phyloP scores from a whole-genome alignment of 2,329 filamentous ascomycete genomes.

The Ambrosiella beaveri region DNA sequence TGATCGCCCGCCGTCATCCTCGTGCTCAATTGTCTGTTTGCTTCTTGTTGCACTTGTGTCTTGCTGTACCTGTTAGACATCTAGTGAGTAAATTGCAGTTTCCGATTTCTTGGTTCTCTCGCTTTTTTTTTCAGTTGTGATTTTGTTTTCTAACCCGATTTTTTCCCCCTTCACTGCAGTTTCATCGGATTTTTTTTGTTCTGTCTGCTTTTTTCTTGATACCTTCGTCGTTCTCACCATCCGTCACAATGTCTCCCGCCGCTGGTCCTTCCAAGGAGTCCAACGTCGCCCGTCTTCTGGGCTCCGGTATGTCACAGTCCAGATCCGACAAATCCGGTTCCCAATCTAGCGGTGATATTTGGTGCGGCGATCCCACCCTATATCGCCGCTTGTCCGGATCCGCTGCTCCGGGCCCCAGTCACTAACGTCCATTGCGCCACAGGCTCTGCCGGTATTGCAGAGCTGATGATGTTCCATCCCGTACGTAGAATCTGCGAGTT shows the following conservation, averaged over 20 bases:
- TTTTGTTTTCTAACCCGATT: not conserved
- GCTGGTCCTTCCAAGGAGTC: slow-evolving; percentile 59
- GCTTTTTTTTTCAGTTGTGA: not conserved
- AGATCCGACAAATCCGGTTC: not conserved
- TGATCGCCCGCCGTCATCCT: slow-evolving; percentile 7
- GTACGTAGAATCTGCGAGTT: slow-evolving; percentile 28
- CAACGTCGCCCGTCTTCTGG: slow-evolving; percentile 68
- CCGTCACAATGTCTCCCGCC: slow-evolving; percentile 39
- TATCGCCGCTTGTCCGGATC: no score
- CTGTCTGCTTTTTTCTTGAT: slow-evolving; percentile 4
- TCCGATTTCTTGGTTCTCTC: not conserved
- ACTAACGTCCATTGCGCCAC: slow-evolving; percentile 5
- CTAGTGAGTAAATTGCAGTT: not conserved
- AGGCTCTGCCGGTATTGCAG: slow-evolving; percentile 87
- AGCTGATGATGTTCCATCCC: slow-evolving; percentile 83
- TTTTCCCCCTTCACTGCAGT: not conserved
- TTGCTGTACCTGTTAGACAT: no score
- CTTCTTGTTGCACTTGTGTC: not conserved
- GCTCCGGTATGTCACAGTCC: slow-evolving; percentile 51
- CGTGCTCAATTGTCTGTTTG: not conserved
- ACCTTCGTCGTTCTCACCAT: not conserved
- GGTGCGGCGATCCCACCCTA: no score
- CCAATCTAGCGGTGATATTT: no score
- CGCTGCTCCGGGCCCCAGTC: not conserved
- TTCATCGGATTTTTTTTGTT: not conserved